Evolutionary conservation across 1,284 basidiomycete genomes (phyloP).

Genomic region (Rhodotorula sp.): DNA sequence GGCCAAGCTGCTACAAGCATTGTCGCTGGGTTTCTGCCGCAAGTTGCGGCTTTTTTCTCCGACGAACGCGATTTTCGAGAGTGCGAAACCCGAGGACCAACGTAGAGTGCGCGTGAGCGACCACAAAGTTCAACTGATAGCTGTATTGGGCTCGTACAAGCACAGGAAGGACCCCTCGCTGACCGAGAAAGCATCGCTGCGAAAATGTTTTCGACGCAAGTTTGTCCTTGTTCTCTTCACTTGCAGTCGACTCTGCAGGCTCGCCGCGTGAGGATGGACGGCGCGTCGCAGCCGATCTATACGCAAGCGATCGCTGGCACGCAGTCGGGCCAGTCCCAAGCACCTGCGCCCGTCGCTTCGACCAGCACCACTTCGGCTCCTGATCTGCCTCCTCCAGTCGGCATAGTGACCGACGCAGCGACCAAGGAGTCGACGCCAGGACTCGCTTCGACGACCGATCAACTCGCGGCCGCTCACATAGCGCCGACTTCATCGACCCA

Average conservation of each 20-base stretch:
- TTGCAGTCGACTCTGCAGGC: not conserved
- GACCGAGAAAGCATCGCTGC: not conserved
- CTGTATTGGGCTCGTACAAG: no score
- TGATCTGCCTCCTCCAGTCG: not conserved
- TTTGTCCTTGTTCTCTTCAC: not conserved
- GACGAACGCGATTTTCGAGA: no score
- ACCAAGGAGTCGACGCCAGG: not conserved
- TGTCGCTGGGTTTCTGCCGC: no score
- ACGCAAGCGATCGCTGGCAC: constrained; percentile 9
- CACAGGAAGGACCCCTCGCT: no score
- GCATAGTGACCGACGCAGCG: not conserved
- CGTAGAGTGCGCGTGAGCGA: no score
- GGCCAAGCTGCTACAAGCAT: no score
- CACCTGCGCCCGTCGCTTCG: not conserved
- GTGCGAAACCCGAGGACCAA: no score
- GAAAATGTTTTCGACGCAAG: not conserved
- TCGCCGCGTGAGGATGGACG: constrained; percentile 3
- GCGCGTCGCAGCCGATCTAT: constrained; percentile 8
- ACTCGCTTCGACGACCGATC: not conserved
- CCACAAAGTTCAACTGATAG: no score
- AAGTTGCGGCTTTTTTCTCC: no score
- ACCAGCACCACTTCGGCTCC: not conserved
- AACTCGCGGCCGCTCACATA: not conserved
- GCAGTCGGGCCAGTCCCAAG: not conserved
- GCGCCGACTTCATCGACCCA: not conserved